These are phyloP conservation scores for Exutisphaerella laricina DNA, from an alignment of 2,329 filamentous ascomycete species.

Conservation along the genomic window DNA sequence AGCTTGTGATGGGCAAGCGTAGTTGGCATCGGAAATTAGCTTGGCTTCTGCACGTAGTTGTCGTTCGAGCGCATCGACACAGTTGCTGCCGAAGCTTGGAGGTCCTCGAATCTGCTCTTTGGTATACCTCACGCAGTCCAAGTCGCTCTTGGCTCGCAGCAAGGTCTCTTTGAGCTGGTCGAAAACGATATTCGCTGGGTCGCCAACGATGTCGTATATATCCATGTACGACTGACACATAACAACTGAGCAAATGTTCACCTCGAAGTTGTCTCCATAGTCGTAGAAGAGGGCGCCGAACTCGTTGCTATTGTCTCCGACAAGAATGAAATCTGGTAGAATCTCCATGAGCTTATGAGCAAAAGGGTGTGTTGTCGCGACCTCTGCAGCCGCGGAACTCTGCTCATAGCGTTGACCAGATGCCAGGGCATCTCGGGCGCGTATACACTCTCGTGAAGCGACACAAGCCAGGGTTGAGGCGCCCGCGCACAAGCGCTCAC, in stretches of 20 bases:
- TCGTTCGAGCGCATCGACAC: background rate
- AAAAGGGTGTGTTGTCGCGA: slow-evolving; percentile 1
- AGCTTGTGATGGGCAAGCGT: background rate
- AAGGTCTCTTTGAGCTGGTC: background rate
- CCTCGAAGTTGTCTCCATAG: background rate
- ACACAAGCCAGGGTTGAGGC: background rate
- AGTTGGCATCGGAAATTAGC: background rate
- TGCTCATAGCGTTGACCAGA: background rate
- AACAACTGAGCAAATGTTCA: background rate
- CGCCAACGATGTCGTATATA: slow-evolving; percentile 3
- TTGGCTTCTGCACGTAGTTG: background rate
- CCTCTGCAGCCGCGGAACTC: background rate
- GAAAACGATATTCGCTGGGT: background rate
- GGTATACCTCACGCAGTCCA: background rate
- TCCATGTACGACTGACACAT: slow-evolving; percentile 2
- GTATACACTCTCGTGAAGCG: background rate
- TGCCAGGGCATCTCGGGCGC: background rate
- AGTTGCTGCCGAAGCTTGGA: background rate
- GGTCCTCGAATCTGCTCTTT: background rate
- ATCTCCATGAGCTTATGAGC: background rate
- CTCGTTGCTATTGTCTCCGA: background rate
- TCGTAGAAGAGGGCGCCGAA: background rate
- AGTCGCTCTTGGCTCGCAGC: background rate
- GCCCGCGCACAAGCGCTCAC: background rate
- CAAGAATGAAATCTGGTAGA: background rate